Conservation (phyloP, 2,329 filamentous ascomycete species). For the Thielaviopsis ethacetica region DNA sequence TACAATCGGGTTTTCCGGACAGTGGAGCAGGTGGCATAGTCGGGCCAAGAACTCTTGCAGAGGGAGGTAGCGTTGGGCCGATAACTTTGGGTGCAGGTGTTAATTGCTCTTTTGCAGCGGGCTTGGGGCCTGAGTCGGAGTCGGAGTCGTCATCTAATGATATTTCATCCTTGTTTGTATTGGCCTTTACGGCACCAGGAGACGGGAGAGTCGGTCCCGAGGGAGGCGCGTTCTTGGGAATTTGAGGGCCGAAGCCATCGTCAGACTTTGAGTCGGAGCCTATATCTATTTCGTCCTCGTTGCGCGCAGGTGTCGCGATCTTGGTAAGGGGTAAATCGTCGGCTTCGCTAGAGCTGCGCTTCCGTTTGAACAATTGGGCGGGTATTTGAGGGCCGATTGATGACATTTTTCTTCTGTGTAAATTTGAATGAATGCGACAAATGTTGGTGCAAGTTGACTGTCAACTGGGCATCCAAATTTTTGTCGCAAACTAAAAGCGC, state of each 20-base stretch:
- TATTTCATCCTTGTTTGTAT: conserved; percentile 23
- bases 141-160: conserved; percentile 18
- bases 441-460: too few species aligned
- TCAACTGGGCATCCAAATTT: neutral
- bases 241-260: conserved; percentile 26
- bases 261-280: conserved; percentile 24
- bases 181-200: conserved; percentile 1
- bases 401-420: conserved; percentile 34
- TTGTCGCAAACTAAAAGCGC: neutral
- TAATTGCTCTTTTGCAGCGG: conserved; percentile 10
- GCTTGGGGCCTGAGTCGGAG: conserved; percentile 21
- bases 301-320: conserved; percentile 16
- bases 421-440: too few species aligned
- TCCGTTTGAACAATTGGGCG: conserved; percentile 47
- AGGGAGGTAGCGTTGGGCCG: conserved; percentile 17
- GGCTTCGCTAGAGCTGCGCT: conserved; percentile 32
- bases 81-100: conserved; percentile 12
- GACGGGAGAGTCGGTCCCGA: conserved; percentile 16
- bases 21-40: conserved; percentile 28
- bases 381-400: conserved; percentile 57
- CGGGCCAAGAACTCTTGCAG: conserved; percentile 12
- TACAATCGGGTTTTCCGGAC: conserved; percentile 20
- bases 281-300: conserved; percentile 28
- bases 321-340: conserved; percentile 28
- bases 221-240: conserved; percentile 15